A percentile compares a stretch with the other conserved stretches of the same genome.
Conservation (phyloP, 192 early-diverging fungal species). For the Kickxella alabastrina region DNA sequence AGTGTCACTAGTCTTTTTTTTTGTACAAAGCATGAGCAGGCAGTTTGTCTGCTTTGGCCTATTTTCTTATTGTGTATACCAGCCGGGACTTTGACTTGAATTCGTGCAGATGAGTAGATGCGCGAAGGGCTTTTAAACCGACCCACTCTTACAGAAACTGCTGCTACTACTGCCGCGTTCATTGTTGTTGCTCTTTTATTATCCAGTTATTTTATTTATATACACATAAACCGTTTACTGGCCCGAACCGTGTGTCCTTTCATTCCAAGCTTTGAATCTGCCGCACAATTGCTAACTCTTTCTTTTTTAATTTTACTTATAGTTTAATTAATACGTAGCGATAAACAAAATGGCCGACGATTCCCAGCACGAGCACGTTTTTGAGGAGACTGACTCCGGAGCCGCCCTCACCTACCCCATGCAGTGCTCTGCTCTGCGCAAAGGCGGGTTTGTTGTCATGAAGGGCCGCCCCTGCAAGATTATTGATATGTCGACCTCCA, state of each 20-base stretch:
- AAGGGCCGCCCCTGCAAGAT: conserved; percentile 99
- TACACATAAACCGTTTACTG: background rate
- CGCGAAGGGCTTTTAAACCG: background rate
- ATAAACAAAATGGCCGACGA: conserved; percentile 57
- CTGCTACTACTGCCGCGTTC: background rate
- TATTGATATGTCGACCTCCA: conserved; percentile 99
- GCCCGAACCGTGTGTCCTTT: too few species aligned
- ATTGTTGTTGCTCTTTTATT: background rate
- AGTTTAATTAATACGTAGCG: conserved; percentile 3
- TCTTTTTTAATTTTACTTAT: background rate
- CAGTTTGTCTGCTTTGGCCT: background rate
- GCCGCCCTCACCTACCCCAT: conserved; percentile 94
- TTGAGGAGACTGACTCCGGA: conserved; percentile 73
- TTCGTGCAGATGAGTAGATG: background rate
- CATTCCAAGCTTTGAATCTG: too few species aligned
- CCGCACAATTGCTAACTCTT: too few species aligned
- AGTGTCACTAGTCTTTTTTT: background rate
- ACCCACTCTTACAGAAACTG: background rate
- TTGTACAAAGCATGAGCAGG: background rate
- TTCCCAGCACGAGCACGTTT: conserved; percentile 61
- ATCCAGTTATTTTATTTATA: background rate
- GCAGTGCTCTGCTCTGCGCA: conserved; percentile 99
- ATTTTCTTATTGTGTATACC: background rate
- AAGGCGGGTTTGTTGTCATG: conserved; percentile 96
- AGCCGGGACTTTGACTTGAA: too few species aligned